phyloP scores from a whole-genome alignment of 129 eudicot genomes.

The Gnaphalium uliginosum region DNA sequence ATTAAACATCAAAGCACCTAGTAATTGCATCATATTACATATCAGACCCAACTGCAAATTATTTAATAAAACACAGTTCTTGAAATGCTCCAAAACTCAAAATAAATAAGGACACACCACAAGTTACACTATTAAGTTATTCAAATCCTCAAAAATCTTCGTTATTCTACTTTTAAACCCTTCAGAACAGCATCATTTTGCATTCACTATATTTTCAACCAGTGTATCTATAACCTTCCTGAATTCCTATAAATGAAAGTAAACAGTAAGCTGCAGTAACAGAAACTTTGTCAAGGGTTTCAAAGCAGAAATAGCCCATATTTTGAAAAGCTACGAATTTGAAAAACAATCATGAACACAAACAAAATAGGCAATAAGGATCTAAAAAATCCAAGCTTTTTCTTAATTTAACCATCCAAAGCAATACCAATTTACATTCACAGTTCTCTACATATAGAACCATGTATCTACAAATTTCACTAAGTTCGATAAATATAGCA shows the following conservation, averaged over 20 bases:
- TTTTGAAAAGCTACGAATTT: not conserved
- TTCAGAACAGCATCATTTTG: constrained; percentile 10
- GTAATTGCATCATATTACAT: not conserved
- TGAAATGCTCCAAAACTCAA: not conserved
- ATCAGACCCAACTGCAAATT: constrained; percentile 8
- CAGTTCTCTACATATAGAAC: not conserved
- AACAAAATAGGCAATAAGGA: not conserved
- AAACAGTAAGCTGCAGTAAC: not conserved
- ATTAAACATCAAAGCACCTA: constrained; percentile 27
- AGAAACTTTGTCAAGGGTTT: not conserved
- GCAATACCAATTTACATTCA: not conserved
- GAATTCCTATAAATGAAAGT: not conserved
- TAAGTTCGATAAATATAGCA: too few relatives aligned
- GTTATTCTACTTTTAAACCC: not conserved
- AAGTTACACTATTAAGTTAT: constrained; percentile 4
- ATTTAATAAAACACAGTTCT: not conserved
- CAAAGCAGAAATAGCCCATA: not conserved
- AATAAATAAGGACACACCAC: not conserved
- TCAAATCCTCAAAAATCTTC: constrained; percentile 2
- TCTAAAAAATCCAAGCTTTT: not conserved
- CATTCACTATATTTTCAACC: constrained; percentile 22
- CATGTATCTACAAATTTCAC: not conserved
- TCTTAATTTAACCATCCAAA: not conserved
- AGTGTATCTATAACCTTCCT: not conserved
- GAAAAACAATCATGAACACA: not conserved